These are phyloP conservation scores for Fraxinus angustifolia DNA, from an alignment of 305 asterid species.

Conservation along the genomic window DNA sequence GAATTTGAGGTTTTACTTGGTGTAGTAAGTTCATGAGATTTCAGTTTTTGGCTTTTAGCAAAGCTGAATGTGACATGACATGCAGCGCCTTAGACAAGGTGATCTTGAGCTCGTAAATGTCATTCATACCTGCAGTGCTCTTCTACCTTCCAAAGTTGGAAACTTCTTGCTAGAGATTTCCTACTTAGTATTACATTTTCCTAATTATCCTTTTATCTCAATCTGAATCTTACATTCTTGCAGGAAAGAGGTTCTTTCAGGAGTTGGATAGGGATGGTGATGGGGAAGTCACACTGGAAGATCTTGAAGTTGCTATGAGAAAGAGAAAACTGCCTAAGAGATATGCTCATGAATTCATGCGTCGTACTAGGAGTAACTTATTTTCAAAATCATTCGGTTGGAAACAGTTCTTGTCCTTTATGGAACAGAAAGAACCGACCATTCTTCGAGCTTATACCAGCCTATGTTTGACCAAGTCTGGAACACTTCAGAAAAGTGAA, in stretches of 20 bases:
- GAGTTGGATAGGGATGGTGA: constrained; percentile 98
- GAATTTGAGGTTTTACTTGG: not conserved
- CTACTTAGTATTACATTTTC: not conserved
- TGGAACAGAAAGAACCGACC: constrained; percentile 99
- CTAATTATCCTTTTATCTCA: not conserved
- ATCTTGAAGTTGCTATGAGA: constrained; percentile 88
- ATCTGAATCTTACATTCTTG: constrained; percentile 23
- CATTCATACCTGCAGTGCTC: not conserved
- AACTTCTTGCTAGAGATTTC: not conserved
- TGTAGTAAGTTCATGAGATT: not conserved
- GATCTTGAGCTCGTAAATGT: not conserved
- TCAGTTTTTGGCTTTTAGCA: not conserved
- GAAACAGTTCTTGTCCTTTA: constrained; percentile 86
- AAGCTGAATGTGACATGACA: not conserved
- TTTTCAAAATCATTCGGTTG: constrained; percentile 92
- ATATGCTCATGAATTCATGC: constrained; percentile 87
- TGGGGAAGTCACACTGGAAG: constrained; percentile 92
- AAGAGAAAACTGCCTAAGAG: constrained; percentile 87
- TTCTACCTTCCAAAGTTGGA: not conserved
- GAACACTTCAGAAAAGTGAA: constrained; percentile 88
- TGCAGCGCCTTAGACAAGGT: not conserved
- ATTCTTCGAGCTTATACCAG: constrained; percentile 93
- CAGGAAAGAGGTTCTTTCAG: constrained; percentile 90
- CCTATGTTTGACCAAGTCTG: constrained; percentile 95
- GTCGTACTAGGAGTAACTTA: constrained; percentile 83